These are phyloP conservation scores for Pleurotus cornucopiae DNA, from an alignment of 768 basidiomycete genomes.

Conservation along the genomic window DNA sequence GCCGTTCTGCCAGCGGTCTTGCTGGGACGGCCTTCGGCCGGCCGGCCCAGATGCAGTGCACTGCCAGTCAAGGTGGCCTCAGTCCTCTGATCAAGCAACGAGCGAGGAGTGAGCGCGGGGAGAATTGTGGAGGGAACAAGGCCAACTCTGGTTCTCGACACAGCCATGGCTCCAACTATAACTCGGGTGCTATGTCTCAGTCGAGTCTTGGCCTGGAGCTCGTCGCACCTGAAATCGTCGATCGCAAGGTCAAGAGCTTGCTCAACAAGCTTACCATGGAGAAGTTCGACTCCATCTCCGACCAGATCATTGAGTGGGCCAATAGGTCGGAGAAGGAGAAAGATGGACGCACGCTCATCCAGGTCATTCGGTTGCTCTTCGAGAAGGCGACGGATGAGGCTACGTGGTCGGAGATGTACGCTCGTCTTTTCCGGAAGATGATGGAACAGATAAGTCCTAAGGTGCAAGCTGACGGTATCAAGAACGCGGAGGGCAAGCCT, in stretches of 20 bases:
- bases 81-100: conserved; percentile 47
- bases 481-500: conserved; percentile 77
- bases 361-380: conserved; percentile 94
- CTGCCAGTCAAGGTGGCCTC: conserved; percentile 61
- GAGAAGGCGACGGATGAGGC: conserved; percentile 98
- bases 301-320: conserved; percentile 93
- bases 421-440: conserved; percentile 90
- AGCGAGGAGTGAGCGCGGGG: conserved; percentile 81
- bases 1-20: conserved; percentile 46
- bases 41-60: conserved; percentile 60
- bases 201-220: conserved; percentile 45
- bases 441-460: conserved; percentile 88
- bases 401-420: conserved; percentile 97
- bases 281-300: conserved; percentile 92
- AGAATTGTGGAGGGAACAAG: conserved; percentile 51
- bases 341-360: conserved; percentile 90
- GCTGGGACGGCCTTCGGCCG: conserved; percentile 50
- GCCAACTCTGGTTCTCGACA: conserved; percentile 35
- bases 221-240: conserved; percentile 80
- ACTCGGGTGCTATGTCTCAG: conserved; percentile 24
- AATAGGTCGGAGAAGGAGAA: conserved; percentile 91
- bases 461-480: conserved; percentile 87
- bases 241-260: conserved; percentile 86
- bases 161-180: conserved; percentile 29
- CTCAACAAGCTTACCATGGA: conserved; percentile 98